Percentiles rank a stretch among this genome's conserved stretches.
These are phyloP conservation scores for Nicotiana otophora DNA, from an alignment of 257 asterid species.

Conservation along the genomic window DNA sequence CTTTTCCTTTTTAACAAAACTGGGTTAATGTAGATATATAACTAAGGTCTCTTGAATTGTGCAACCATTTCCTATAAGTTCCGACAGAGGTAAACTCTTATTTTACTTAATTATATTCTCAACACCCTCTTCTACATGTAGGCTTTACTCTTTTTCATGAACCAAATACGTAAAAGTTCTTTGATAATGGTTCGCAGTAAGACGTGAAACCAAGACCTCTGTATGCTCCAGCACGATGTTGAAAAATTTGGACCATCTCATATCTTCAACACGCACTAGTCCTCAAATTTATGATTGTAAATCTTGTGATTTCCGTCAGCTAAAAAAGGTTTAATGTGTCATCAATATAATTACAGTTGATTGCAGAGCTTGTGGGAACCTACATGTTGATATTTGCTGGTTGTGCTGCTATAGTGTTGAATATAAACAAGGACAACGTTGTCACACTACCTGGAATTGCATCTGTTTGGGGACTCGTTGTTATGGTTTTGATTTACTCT, in stretches of 20 bases:
- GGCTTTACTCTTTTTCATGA: too few species aligned
- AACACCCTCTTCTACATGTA: too few species aligned
- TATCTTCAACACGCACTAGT: neutral
- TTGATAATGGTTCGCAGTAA: too few species aligned
- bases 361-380: slow-evolving; percentile 30
- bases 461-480: slow-evolving; percentile 31
- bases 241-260: too few species aligned
- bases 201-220: too few species aligned
- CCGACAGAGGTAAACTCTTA: neutral
- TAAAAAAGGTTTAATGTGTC: too few species aligned
- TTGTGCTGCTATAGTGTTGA: slow-evolving; percentile 23
- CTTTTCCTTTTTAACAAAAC: too few species aligned
- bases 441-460: slow-evolving; percentile 28
- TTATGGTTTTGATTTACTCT: slow-evolving; percentile 29
- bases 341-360: slow-evolving; percentile 8
- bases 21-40: too few species aligned
- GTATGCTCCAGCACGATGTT: too few species aligned
- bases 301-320: neutral
- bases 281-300: too few species aligned
- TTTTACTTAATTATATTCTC: too few species aligned
- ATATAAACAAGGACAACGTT: slow-evolving; percentile 12
- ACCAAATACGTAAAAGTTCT: too few species aligned
- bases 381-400: slow-evolving; percentile 30
- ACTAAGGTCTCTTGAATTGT: neutral
- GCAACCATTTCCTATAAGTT: neutral